Evolutionary conservation across 768 basidiomycete species (phyloP), one percentile per base, ranked within the genome.

Genomic region (Suillus sp.): DNA sequence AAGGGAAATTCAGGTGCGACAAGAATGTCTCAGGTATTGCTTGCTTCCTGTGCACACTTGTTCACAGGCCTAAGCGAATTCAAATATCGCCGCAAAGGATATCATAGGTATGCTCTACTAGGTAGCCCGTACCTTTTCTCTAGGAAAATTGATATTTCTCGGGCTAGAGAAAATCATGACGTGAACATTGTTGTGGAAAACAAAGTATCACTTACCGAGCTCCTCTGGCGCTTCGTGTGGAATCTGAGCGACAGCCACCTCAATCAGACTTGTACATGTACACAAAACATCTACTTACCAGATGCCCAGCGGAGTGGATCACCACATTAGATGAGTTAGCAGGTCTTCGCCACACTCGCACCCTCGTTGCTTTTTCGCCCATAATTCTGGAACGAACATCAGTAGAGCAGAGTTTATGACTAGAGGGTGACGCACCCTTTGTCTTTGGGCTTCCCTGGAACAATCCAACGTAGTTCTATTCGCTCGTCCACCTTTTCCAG

Each of bases 281-380:
- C 35, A 14, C 13, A 14, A 51, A 50, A 67, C 74, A 20, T 27
- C 38, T 0, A 5, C 56, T 57, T 59, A 76, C 76, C 50, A 76
- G 25, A 68, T 77, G 76, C 0, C 72, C 66, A 8, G 71, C 59
- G 58, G 60, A 71, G 35, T 62, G 69, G 56, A 76, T 74, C 22
- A 72, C 55, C 18, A 70, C 59, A 40, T 76, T 76, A 14, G 71
- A 71, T 30, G 75, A 61, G 47, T 77, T 69, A 27, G 38, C 59
- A 47, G 76, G 72, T 48, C 76, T 60, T 18, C 71, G 73, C 71
- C 75, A 75, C 50, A 76, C 73, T 62, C 55, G 69, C 32, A 67
- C 67, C 48, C 34, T 51, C 10, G 67, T 66, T 18, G n/a, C 37
- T 30, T 66, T 47, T 48, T 62, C 61, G 34, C 61, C 65, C 20